Base-by-base conservation (phyloP, 495 filamentous ascomycete genomes). In the Penicillium coffeae region DNA sequence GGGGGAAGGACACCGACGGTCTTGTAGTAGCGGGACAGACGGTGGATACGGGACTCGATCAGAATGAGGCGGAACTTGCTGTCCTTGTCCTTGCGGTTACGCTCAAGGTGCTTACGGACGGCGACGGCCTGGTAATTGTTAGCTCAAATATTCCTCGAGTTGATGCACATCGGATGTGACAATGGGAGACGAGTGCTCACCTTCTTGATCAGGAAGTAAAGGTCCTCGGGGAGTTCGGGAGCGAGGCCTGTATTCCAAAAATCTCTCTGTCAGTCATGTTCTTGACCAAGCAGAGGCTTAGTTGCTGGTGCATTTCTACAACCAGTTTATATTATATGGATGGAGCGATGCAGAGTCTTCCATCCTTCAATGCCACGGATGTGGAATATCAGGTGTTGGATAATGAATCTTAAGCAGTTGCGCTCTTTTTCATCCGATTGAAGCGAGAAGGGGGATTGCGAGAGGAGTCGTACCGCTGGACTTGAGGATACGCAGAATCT, bases 81-180 rank as follows among this genome's bases (percentile, higher is more conserved):
- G 81, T 97, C 93, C 78, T 89, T 94, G 85, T 97, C 93, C 83
- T 99, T 99, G 74, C 93, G 90, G 84, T 99, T 99, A 75, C 89
- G 87, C 82, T 97, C 91, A 59, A 99, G 89, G 78, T 97, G 94
- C 89, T 99, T 99, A 77, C 94, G 93, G 78, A 99, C 93, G 67
- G 92, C 86, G 67, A 96, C 92, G 62, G 92, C 92, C 89, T 90
- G 30, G 27, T 25, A 10, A 16, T 25, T 30, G 27, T 1, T 21
- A 14, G 38, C 46, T 46, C 46, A 33, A 41, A 12, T 16, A 33
- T 38, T 30, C 10, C 25, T n/a, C n/a, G n/a, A 30, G 25, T 10
- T 30, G 25, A 30, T 38, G n/a, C 7, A 41, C 19, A 30, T 42
- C n/a, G 13, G 30, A 21, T 3, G 53, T 33, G n/a, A 8, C 25